Base-by-base conservation (phyloP, 176 grass and related monocot genomes). In the Pontederia paniculata region DNA sequence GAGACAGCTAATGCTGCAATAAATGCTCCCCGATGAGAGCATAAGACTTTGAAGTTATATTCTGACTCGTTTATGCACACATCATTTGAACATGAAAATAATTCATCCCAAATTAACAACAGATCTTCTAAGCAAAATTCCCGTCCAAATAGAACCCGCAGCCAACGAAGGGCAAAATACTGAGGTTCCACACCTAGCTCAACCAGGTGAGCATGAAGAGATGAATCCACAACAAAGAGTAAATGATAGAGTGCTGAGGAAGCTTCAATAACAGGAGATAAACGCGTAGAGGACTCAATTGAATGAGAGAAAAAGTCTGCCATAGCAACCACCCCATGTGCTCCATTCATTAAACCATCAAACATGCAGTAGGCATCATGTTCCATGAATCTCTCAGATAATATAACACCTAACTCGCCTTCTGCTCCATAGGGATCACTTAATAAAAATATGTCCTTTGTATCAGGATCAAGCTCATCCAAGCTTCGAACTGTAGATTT, bases 281-380 rank as follows among this genome's bases (percentile, higher is more conserved):
- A 67, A 71, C 60, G 76, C 68, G 73, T 76, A 46, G 55, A 70
- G 57, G 70, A 81, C 74, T 80, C 60, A 70, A 74, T 23, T 16
- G 37, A 84, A 43, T 70, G 57, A 20, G 74, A 98, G 75, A 88
- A 98, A 66, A 91, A 98, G 52, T 84, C 81, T 6, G 94, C 80
- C 80, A 98, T 85, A 5, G 66, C 73, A 54, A 93, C 75, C 55
- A 84, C 80, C 66, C 80, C 54, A 41, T 63, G 48, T 42, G 44
- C 83, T 54, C 87, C 94, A 41, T 82, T 77, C 94, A 98, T 88
- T 68, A 91, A 82, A 67, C 81, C 80, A 74, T 84, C 86, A 45
- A 98, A 98, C 67, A 91, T 82, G 22, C 74, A 88, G 74, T 98
- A 98, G 42, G 87, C 87, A 84, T 98, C 94, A 79, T 98, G 94